Base-by-base conservation (phyloP, 2,329 filamentous ascomycete genomes). In the Nemania bipapillata region DNA sequence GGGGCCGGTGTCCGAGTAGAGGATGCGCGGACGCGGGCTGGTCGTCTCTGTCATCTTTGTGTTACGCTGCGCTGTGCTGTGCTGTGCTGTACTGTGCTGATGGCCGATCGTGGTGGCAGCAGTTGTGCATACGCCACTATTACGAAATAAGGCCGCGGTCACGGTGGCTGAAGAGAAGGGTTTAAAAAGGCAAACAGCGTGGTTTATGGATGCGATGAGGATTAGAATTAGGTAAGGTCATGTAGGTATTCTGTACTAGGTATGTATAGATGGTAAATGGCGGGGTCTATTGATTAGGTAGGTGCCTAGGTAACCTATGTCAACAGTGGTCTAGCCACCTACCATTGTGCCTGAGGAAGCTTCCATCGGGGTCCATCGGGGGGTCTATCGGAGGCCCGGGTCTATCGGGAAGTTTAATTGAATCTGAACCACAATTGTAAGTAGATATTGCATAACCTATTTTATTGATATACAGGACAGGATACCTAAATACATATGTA, bases 1-100 rank as follows among this genome's bases (percentile, higher is more conserved):
- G 12, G 95, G 95, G 2, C 93, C 93, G 45, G 83, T 80, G 50
- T 92, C 88, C 8, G 90, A 85, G 64, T 95, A 95, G 67, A 93
- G 88, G 73, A 96, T 87, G 59, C 86, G 83, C 54, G 92, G 90
- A 70, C 93, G 90, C 70, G 73, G 63, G 45, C 53, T 40, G 15
- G 66, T 56, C 32, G 67, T 53, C 53, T 66, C 65, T 42, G 66
- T 47, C 50, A 50, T 50, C 22, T 28, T 49, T n/a, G 24, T 24
- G 20, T 26, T 12, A 22, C 26, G 7, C 8, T 49, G 22, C 12
- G 20, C 8, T 28, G 11, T 50, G 47, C 4, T 49, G 45, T 24
- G 20, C 7, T 49, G 9, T 8, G 20, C 42, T 49, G 45, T 49
- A 22, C 9, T 8, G 20, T 26, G 45, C 20, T 9, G 45, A 8